Evolutionary conservation across 345 rosid genomes (phyloP).

Genomic region (Rhizophora apiculata): DNA sequence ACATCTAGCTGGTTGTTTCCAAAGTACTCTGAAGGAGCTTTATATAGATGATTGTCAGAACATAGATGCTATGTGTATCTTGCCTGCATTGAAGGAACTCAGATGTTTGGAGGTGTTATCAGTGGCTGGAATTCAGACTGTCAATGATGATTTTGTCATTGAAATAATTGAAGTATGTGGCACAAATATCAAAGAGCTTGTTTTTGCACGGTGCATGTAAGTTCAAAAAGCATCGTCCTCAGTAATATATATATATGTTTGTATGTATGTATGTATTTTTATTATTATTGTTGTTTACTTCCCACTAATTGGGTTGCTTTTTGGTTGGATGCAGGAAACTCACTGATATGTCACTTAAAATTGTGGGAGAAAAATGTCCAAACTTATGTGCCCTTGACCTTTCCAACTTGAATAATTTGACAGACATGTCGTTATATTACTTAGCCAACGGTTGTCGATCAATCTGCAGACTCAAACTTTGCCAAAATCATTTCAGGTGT

Average conservation of each 20-base stretch:
- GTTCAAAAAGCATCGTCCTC: background rate
- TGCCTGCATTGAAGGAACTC: conserved; percentile 33
- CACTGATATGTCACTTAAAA: conserved; percentile 37
- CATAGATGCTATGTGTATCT: conserved; percentile 26
- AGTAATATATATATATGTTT: too few relatives aligned
- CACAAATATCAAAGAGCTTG: conserved; percentile 39
- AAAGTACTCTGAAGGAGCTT: conserved; percentile 42
- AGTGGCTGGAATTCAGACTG: conserved; percentile 31
- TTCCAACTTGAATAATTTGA: conserved; percentile 32
- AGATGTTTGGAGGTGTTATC: conserved; percentile 38
- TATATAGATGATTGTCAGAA: conserved; percentile 44
- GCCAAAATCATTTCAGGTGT: conserved; percentile 35
- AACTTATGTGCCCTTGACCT: conserved; percentile 43
- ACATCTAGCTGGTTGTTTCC: conserved; percentile 22
- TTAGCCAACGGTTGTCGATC: conserved; percentile 47
- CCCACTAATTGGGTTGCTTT: conserved; percentile 15
- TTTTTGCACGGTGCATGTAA: conserved; percentile 23
- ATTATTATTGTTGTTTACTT: too few relatives aligned
- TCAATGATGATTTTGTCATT: conserved; percentile 30
- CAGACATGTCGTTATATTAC: conserved; percentile 34
- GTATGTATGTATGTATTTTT: too few relatives aligned
- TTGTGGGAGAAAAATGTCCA: conserved; percentile 29
- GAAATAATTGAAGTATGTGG: conserved; percentile 24
- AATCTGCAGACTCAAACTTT: conserved; percentile 29
- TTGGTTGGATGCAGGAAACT: conserved; percentile 36